Base-by-base conservation (phyloP, 805 yeast species). In the Saturnispora sanitii region DNA sequence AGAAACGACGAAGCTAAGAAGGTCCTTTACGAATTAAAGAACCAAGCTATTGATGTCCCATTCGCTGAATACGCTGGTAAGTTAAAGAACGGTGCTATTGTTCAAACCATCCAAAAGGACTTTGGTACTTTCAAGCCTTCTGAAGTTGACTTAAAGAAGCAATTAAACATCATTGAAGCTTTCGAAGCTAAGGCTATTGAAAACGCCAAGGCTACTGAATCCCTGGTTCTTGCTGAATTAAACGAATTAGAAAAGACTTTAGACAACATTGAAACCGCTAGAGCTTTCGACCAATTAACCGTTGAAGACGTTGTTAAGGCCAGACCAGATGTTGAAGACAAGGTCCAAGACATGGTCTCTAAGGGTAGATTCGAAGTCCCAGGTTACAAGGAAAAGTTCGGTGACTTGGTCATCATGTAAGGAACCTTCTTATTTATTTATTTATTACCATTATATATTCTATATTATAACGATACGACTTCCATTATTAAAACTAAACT, bases 331-430 rank as follows among this genome's bases (percentile, higher is more conserved):
- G 81, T 92, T 64, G 95, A 90, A 62, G 88, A 84, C 55, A 92
- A 92, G 82, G 95, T 88, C 54, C 75, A 71, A 58, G 86, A 86
- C 70, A 81, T 90, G 92, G 87, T 92, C 57, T 77, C 81, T 76
- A 81, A 88, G 75, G 95, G 96, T 68, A 83, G 83, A 73, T 88
- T 95, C 94, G 85, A 84, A 61, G 94, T 88, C 55, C 97, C 97
- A 57, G 95, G 96, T 57, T 92, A 92, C 80, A 80, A 83, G 70
- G 97, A 92, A 70, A 92, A 88, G 79, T 92, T 92, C 66, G 97
- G 97, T 67, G 85, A 83, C 65, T 77, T 90, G 69, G 86, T 90
- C 58, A 86, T 87, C 65, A 92, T 90, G 96, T 75, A 68, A 64
- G 49, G 11, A 19, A 18, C 16, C 15, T 45, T 33, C 34, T 39